phyloP scores from a whole-genome alignment of 1,284 basidiomycete species.

The Phylloporus sp. region DNA sequence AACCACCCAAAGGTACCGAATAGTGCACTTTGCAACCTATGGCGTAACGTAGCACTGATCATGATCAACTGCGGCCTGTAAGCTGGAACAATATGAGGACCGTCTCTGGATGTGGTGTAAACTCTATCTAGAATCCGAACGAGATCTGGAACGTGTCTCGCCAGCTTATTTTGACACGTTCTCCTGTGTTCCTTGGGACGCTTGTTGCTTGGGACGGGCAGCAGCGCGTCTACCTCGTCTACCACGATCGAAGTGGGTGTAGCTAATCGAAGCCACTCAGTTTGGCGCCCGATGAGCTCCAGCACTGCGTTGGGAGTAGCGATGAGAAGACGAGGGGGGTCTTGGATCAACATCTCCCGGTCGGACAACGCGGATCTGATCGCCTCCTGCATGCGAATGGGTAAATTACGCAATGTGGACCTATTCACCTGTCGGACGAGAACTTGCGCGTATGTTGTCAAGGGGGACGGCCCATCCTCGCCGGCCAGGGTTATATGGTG shows the following conservation, averaged over 20 bases:
- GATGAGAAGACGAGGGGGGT: constrained; percentile 68
- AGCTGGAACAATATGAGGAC: constrained; percentile 20
- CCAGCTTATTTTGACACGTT: constrained; percentile 43
- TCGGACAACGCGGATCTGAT: constrained; percentile 42
- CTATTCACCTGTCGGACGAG: constrained; percentile 49
- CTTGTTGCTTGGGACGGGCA: constrained; percentile 51
- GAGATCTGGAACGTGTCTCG: constrained; percentile 60
- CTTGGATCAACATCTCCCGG: constrained; percentile 43
- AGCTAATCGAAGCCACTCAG: constrained; percentile 47
- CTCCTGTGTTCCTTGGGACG: constrained; percentile 29
- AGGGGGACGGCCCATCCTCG: constrained; percentile 32
- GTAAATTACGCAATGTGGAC: constrained; percentile 36
- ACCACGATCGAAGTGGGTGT: constrained; percentile 62
- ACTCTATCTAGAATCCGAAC: constrained; percentile 61
- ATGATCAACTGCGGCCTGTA: constrained; percentile 61
- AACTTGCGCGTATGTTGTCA: constrained; percentile 58
- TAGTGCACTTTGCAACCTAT: constrained; percentile 54
- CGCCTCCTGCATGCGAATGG: constrained; percentile 34
- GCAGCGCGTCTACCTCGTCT: constrained; percentile 75
- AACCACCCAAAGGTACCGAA: constrained; percentile 61
- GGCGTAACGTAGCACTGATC: constrained; percentile 70
- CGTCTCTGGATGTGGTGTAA: constrained; percentile 37
- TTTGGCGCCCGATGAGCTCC: constrained; percentile 54
- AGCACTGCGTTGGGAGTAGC: constrained; percentile 70
- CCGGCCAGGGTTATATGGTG: constrained; percentile 49